Percentiles rank a stretch among this genome's conserved stretches.
phyloP scores from a whole-genome alignment of 495 filamentous ascomycete genomes.

The Talaromyces wortmannii region DNA sequence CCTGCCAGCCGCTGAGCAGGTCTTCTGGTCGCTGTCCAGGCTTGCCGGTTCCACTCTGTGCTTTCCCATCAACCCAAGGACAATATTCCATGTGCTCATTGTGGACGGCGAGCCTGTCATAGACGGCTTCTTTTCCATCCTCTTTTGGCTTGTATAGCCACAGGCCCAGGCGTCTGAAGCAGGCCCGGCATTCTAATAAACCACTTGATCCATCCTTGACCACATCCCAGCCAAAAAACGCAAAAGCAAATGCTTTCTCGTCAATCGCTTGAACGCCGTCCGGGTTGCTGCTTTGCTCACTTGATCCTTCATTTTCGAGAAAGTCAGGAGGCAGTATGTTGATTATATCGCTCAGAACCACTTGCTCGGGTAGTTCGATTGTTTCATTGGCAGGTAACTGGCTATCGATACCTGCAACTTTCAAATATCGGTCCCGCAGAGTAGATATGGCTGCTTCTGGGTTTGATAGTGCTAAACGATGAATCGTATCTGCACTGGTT shows the following conservation, averaged over 20 bases:
- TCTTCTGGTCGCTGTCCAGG: conserved; percentile 22
- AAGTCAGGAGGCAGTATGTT: conserved; percentile 23
- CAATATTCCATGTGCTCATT: conserved; percentile 75
- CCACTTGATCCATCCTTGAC: conserved; percentile 58
- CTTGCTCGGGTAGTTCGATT: conserved; percentile 36
- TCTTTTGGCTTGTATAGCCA: conserved; percentile 79
- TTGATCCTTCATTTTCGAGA: conserved; percentile 18
- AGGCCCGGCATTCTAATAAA: conserved; percentile 71
- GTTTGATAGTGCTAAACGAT: conserved; percentile 51
- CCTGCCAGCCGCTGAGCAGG: conserved; percentile 38
- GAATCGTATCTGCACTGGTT: conserved; percentile 33
- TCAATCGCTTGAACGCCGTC: conserved; percentile 33
- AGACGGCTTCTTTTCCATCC: conserved; percentile 50
- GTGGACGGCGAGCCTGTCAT: conserved; percentile 54
- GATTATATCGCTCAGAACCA: conserved; percentile 28
- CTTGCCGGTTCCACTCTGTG: conserved; percentile 45
- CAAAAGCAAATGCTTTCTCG: conserved; percentile 62
- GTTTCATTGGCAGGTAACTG: conserved; percentile 43
- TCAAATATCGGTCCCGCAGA: conserved; percentile 55
- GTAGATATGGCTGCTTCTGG: conserved; percentile 45
- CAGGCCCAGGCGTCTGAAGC: conserved; percentile 81
- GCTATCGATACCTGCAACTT: conserved; percentile 36
- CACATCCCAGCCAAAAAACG: conserved; percentile 81
- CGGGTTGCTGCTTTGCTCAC: conserved; percentile 4
- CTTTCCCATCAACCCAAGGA: conserved; percentile 61